Conservation (phyloP, 2,329 filamentous ascomycete species). For the Fusarium oxysporum region DNA sequence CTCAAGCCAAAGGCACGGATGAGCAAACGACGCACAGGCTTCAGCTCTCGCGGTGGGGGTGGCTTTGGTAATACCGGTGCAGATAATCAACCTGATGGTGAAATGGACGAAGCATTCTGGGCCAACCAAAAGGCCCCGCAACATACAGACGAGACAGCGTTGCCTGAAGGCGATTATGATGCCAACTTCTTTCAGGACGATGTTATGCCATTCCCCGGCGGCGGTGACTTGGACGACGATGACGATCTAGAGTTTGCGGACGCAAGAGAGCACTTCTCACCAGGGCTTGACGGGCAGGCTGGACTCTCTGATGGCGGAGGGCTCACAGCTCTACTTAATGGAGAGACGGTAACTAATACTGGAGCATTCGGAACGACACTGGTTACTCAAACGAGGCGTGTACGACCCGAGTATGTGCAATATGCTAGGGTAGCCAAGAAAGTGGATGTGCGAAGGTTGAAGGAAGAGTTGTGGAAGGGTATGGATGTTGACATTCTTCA, state of each 20-base stretch:
- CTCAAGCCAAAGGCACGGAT: constrained; percentile 93
- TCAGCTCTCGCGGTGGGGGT: constrained; percentile 56
- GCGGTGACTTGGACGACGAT: constrained; percentile 68
- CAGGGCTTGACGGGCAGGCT: constrained; percentile 65
- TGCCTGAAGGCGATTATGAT: constrained; percentile 85
- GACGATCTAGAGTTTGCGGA: constrained; percentile 82
- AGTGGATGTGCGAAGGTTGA: constrained; percentile 75
- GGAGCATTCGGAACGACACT: constrained; percentile 73
- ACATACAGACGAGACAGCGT: constrained; percentile 63
- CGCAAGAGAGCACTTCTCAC: constrained; percentile 82
- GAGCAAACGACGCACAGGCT: constrained; percentile 70
- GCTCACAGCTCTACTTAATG: constrained; percentile 62
- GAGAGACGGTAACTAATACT: constrained; percentile 61
- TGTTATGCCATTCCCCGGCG: constrained; percentile 74
- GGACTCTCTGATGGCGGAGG: constrained; percentile 61
- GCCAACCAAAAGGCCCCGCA: constrained; percentile 74
- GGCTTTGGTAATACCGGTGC: constrained; percentile 57
- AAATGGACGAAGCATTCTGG: constrained; percentile 98
- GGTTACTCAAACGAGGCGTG: constrained; percentile 71
- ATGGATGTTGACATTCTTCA: constrained; percentile 67
- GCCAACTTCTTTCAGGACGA: constrained; percentile 98
- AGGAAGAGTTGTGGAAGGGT: constrained; percentile 77
- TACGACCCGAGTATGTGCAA: constrained; percentile 76
- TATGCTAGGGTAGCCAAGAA: constrained; percentile 78
- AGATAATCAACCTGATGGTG: constrained; percentile 71